These are phyloP conservation scores for Beauveria scarabaeidicola DNA, from an alignment of 2,329 filamentous ascomycete species.

Conservation along the genomic window DNA sequence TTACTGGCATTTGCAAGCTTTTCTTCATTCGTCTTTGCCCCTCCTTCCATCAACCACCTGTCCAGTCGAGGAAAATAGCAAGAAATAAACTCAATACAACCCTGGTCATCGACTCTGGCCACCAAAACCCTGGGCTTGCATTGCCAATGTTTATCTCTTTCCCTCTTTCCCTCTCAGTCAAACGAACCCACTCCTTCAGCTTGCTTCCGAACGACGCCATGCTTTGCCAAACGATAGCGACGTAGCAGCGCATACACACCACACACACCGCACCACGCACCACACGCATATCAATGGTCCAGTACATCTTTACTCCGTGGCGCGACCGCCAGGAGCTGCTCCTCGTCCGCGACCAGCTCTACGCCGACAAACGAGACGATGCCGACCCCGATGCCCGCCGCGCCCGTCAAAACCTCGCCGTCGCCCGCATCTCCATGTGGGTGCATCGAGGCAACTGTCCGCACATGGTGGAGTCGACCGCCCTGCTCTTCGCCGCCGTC, in stretches of 20 bases:
- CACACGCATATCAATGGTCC: conserved; percentile 43
- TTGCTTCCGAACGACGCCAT: background rate
- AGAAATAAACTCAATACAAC: background rate
- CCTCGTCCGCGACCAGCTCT: conserved; percentile 56
- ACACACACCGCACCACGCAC: background rate
- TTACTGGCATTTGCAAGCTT: background rate
- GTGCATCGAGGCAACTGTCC: conserved; percentile 67
- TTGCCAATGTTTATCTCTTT: background rate
- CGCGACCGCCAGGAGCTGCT: conserved; percentile 58
- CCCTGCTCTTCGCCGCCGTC: conserved; percentile 60
- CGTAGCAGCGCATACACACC: background rate
- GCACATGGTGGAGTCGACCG: conserved; percentile 72
- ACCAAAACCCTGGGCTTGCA: background rate
- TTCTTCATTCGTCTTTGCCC: background rate
- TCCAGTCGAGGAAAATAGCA: too few relatives aligned
- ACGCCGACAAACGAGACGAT: conserved; percentile 24
- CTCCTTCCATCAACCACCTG: background rate
- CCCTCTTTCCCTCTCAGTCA: background rate
- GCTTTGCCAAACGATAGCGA: background rate
- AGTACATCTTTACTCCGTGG: conserved; percentile 69
- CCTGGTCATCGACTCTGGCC: too few relatives aligned
- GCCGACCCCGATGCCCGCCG: conserved; percentile 12
- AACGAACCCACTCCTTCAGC: conserved; percentile 1
- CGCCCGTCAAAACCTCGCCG: conserved; percentile 33
- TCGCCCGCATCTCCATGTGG: conserved; percentile 57